Conservation (phyloP, 1,284 basidiomycete species). For the Jaminaea rosea region DNA sequence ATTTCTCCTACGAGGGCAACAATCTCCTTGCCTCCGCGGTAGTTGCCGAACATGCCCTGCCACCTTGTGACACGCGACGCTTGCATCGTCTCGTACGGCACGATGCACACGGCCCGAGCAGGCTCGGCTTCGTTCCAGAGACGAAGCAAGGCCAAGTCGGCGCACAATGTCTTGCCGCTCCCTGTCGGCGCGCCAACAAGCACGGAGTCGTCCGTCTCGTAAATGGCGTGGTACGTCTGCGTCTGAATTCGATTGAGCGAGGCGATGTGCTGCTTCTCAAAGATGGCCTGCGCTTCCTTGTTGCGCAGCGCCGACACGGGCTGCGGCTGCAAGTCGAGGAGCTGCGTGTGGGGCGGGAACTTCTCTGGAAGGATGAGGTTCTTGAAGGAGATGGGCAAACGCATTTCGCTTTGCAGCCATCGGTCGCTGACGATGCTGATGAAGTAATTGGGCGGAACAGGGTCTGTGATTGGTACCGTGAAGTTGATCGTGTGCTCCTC, state of each 20-base stretch:
- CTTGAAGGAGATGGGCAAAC: conserved; percentile 92
- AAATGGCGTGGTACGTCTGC: conserved; percentile 94
- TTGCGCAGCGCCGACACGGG: conserved; percentile 85
- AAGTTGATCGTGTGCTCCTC: conserved; percentile 89
- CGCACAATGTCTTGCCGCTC: conserved; percentile 92
- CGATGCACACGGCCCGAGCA: conserved; percentile 84
- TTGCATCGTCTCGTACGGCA: conserved; percentile 95
- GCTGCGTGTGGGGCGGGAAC: conserved; percentile 82
- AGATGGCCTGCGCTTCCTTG: conserved; percentile 77
- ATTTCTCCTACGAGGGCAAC: conserved; percentile 88
- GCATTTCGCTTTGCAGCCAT: conserved; percentile 90
- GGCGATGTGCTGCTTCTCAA: conserved; percentile 56
- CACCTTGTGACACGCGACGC: conserved; percentile 81
- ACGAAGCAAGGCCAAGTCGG: conserved; percentile 85
- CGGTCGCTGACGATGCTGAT: conserved; percentile 88
- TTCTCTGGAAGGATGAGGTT: conserved; percentile 95
- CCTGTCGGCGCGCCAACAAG: conserved; percentile 94
- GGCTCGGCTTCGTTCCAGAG: conserved; percentile 64
- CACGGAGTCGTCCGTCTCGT: conserved; percentile 89
- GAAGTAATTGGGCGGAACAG: conserved; percentile 94
- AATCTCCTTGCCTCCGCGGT: conserved; percentile 85
- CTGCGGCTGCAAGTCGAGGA: conserved; percentile 84
- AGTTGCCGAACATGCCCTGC: conserved; percentile 68
- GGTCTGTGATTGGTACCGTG: conserved; percentile 92
- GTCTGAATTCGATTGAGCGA: conserved; percentile 98